Conservation (phyloP, 73 alveolate species). For the Effrenium voratum region DNA sequence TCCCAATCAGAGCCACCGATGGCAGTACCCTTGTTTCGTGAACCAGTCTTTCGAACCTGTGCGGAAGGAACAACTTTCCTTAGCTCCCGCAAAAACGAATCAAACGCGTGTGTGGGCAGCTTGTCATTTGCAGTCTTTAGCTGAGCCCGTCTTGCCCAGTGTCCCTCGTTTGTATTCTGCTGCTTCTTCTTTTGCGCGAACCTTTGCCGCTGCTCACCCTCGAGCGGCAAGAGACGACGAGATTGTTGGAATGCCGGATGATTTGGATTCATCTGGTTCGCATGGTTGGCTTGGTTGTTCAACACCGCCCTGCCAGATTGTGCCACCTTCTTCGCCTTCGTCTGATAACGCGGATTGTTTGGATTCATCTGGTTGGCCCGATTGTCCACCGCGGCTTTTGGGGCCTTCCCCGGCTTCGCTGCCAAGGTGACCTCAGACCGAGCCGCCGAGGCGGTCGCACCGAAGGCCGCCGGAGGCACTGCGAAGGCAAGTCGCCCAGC, state of each 20-base stretch:
- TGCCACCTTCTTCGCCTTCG: too few species aligned
- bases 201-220: not conserved
- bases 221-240: not conserved
- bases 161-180: not conserved
- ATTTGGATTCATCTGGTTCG: constrained; percentile 7
- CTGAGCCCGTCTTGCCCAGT: not conserved
- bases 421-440: too few species aligned
- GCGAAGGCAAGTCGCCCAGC: too few species aligned
- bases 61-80: not conserved
- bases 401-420: too few species aligned
- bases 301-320: too few species aligned
- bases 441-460: too few species aligned
- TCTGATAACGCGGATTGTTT: too few species aligned
- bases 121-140: not conserved
- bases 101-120: not conserved
- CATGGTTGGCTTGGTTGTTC: too few species aligned
- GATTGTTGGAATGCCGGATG: not conserved
- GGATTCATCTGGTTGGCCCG: too few species aligned
- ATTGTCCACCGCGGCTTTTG: too few species aligned
- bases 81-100: not conserved
- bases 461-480: too few species aligned
- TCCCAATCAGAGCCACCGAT: constrained; percentile 1
- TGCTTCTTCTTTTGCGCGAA: not conserved
- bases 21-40: not conserved
- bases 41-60: not conserved